A percentile compares a stretch with the other conserved stretches of the same genome.
Conservation (phyloP, 2,329 filamentous ascomycete species). For the Aspergillus sp. region DNA sequence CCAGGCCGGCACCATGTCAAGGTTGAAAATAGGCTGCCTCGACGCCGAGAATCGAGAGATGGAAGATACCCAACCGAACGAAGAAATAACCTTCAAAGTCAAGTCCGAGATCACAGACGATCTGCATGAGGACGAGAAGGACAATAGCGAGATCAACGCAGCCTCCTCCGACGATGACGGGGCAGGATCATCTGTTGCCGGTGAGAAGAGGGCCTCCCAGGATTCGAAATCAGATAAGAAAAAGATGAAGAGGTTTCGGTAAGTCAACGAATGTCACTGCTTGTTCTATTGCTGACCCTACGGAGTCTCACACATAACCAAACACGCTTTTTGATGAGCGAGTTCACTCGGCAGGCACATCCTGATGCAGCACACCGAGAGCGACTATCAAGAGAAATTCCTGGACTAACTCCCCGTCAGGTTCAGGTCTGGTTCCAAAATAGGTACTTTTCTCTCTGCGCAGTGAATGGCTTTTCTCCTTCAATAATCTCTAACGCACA, state of each 20-base stretch:
- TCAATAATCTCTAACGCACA: slow-evolving; percentile 11
- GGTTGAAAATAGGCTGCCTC: slow-evolving; percentile 28
- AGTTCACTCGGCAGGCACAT: slow-evolving; percentile 92
- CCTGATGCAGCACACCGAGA: slow-evolving; percentile 90
- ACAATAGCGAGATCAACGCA: slow-evolving; percentile 18
- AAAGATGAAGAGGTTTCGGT: slow-evolving; percentile 48
- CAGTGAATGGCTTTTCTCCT: no score
- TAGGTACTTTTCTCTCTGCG: slow-evolving; percentile 56
- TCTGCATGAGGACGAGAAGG: slow-evolving; percentile 20
- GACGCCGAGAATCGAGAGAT: slow-evolving; percentile 18
- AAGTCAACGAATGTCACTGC: slow-evolving; percentile 11
- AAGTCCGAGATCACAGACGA: slow-evolving; percentile 12
- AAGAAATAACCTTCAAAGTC: slow-evolving; percentile 12
- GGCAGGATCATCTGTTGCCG: slow-evolving; percentile 25
- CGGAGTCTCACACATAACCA: slow-evolving; percentile 87
- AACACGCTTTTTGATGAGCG: slow-evolving; percentile 96
- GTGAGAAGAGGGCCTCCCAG: slow-evolving; percentile 28
- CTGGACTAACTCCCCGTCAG: slow-evolving; percentile 84
- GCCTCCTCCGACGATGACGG: slow-evolving; percentile 33
- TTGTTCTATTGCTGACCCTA: not conserved
- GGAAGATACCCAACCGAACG: slow-evolving; percentile 15
- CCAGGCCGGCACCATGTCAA: slow-evolving; percentile 22
- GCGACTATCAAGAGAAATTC: slow-evolving; percentile 82
- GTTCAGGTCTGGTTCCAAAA: slow-evolving; percentile 99
- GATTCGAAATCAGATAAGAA: slow-evolving; percentile 37